Base-by-base conservation (phyloP, 23 red algal genomes). In the Gracilariopsis chorda region DNA sequence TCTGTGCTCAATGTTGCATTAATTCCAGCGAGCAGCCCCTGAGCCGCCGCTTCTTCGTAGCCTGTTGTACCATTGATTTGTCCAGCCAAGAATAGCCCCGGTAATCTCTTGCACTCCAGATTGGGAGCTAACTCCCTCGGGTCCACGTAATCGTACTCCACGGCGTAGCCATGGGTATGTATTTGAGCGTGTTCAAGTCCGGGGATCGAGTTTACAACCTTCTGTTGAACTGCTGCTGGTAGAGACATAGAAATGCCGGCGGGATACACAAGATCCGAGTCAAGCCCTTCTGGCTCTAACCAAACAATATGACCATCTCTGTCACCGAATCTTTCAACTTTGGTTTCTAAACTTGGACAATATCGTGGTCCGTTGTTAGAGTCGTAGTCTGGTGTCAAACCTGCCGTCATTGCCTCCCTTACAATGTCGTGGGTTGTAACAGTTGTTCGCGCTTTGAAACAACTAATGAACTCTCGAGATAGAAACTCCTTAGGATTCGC, bases 21-120 rank as follows among this genome's bases (percentile, higher is more conserved):
- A 25, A 88, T 73, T 33, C 93, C 93, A 1, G 93, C 93, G 0
- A 91, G 4, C 23, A 95, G 51, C 23, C 93, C 93, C 77, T 95
- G 93, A 0, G 83, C 84, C 17, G 93, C 93, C 7, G 93, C 93
- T 52, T 95, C 93, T 74, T 95, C 86, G 52, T 95, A 95, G 10
- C 93, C 93, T 2, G 93, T 95, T 7, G 93, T 95, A 28, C 93
- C 93, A 35, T 95, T 95, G 61, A 95, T 95, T 65, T 95, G 93
- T 27, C 93, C 93, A 13, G 93, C 93, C 19, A 95, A 60, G 42
- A 90, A 95, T 8, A 95, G 78, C 13, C 93, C 93, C 19, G 46
- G 65, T 45, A 87, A 49, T 16, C 67, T 60, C 19, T 67, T 56
- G 60, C 72, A 83, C 74, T 95, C 93, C 5, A 92, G 76, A 76